Evolutionary conservation across 192 early-diverging fungal genomes (phyloP).

Genomic region (Entomortierella parvispora): DNA sequence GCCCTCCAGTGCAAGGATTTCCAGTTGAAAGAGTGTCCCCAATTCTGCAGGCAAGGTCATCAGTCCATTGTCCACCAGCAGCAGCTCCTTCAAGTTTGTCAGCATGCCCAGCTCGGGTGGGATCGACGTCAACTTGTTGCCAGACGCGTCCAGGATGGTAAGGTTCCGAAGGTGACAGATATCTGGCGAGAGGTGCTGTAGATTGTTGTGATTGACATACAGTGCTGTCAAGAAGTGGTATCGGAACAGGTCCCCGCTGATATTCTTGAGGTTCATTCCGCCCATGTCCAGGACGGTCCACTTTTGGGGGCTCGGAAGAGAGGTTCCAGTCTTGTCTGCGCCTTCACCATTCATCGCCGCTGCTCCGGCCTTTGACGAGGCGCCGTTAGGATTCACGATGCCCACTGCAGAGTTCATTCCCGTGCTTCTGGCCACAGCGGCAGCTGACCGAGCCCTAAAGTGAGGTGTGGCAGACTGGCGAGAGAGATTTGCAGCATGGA

Average conservation of each 20-base stretch:
- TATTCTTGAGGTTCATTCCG: conserved; percentile 92
- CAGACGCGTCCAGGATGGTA: conserved; percentile 85
- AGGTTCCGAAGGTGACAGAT: conserved; percentile 75
- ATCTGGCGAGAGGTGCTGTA: conserved; percentile 78
- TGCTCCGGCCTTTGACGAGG: conserved; percentile 54
- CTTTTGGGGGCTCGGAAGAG: conserved; percentile 50
- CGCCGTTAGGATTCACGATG: conserved; percentile 67
- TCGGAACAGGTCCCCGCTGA: conserved; percentile 78
- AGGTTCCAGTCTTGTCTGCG: conserved; percentile 52
- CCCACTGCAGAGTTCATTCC: conserved; percentile 58
- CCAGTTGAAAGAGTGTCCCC: conserved; percentile 89
- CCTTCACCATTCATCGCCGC: conserved; percentile 53
- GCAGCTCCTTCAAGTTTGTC: conserved; percentile 80
- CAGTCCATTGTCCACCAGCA: conserved; percentile 93
- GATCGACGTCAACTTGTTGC: conserved; percentile 83
- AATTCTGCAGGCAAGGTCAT: conserved; percentile 87
- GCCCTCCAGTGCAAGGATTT: conserved; percentile 92
- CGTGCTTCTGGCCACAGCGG: conserved; percentile 75
- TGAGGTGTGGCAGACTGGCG: conserved; percentile 84
- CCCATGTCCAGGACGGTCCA: conserved; percentile 95
- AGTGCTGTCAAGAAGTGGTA: conserved; percentile 91
- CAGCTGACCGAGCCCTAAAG: conserved; percentile 90
- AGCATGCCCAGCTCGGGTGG: conserved; percentile 93
- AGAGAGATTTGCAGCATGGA: conserved; percentile 76
- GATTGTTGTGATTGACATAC: conserved; percentile 96